Conservation (phyloP, 768 basidiomycete species). For the Astraeus odoratus region DNA sequence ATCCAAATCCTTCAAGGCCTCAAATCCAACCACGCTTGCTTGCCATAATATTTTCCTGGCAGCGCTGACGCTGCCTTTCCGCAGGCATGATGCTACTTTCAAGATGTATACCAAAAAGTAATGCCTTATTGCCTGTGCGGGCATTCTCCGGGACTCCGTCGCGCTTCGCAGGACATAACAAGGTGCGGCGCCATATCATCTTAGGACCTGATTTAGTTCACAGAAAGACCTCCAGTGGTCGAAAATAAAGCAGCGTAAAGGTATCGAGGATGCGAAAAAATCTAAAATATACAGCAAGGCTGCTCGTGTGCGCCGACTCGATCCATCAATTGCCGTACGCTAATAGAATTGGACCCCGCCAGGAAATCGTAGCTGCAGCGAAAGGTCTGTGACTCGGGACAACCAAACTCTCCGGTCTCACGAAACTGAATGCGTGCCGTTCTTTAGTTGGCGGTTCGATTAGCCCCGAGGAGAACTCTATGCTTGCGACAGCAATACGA, state of each 20-base stretch:
- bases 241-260: constrained; percentile 69
- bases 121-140: constrained; percentile 8
- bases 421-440: constrained; percentile 1
- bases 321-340: too few species aligned
- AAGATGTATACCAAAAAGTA: constrained; percentile 3
- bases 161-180: constrained; percentile 33
- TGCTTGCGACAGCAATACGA: constrained; percentile 48
- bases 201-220: background rate
- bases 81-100: constrained; percentile 1
- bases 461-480: constrained; percentile 47
- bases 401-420: background rate
- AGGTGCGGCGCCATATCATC: constrained; percentile 19
- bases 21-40: too few species aligned
- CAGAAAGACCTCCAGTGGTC: constrained; percentile 47
- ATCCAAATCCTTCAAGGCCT: too few species aligned
- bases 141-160: constrained; percentile 21
- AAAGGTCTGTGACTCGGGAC: constrained; percentile 36
- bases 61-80: too few species aligned
- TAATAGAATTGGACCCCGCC: background rate
- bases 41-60: too few species aligned
- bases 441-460: constrained; percentile 47
- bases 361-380: constrained; percentile 61
- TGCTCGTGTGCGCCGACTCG: constrained; percentile 38
- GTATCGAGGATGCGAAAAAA: constrained; percentile 54
- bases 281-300: constrained; percentile 51